These are phyloP conservation scores for Suhomyces chickasaworum DNA, from an alignment of 1,139 yeast genomes.

Conservation along the genomic window DNA sequence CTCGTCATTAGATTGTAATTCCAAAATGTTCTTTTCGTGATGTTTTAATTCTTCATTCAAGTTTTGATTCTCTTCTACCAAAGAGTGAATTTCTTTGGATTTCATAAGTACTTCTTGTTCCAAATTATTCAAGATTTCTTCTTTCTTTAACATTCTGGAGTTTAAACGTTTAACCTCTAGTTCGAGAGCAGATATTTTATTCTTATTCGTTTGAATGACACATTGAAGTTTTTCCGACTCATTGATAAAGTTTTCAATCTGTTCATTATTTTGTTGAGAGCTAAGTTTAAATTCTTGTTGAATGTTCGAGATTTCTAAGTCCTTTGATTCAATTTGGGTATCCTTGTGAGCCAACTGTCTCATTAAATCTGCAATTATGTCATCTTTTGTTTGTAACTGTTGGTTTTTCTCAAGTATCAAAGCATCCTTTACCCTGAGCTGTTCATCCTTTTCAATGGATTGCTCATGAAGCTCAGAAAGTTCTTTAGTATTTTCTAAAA, in stretches of 20 bases:
- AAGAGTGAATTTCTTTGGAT: slow-evolving; percentile 2
- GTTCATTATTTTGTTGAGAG: neutral
- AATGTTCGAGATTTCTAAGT: neutral
- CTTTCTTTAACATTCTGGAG: neutral
- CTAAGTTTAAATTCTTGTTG: neutral
- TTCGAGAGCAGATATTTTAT: neutral
- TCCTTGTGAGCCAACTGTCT: slow-evolving; percentile 2
- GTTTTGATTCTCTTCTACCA: slow-evolving; percentile 10
- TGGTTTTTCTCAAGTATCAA: slow-evolving; percentile 12
- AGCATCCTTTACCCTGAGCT: slow-evolving; percentile 7
- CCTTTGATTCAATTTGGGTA: neutral
- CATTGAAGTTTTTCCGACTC: neutral
- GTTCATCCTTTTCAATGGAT: slow-evolving; percentile 6
- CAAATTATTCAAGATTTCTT: slow-evolving; percentile 1
- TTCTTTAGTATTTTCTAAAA: slow-evolving; percentile 17
- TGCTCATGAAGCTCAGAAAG: slow-evolving; percentile 13
- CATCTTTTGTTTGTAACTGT: slow-evolving; percentile 12
- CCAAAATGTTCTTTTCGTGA: slow-evolving; percentile 4
- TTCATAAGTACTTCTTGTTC: slow-evolving; percentile 2
- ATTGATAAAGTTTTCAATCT: neutral
- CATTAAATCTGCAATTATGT: slow-evolving; percentile 5
- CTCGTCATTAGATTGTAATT: slow-evolving; percentile 6
- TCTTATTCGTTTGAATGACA: neutral
- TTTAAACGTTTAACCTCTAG: neutral
- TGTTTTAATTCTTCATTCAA: slow-evolving; percentile 6